Evolutionary conservation across 768 basidiomycete species (phyloP).

Genomic region (Lactifluus piperatus): DNA sequence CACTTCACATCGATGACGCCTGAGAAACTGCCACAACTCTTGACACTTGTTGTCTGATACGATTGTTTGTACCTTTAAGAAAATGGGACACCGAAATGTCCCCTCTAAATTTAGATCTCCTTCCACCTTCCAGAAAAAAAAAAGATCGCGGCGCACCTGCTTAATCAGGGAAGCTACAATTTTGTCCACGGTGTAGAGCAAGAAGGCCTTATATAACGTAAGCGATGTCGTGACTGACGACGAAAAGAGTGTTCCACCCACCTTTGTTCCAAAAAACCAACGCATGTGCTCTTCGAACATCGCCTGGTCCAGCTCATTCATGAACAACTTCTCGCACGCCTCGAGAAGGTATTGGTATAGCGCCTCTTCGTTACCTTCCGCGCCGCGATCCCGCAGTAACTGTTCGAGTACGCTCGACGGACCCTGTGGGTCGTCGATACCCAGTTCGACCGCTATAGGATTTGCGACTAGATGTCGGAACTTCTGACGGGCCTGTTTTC

Average conservation of each 20-base stretch:
- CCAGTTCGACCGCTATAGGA: conserved; percentile 74
- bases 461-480: conserved; percentile 64
- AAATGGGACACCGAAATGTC: background rate
- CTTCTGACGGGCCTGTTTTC: conserved; percentile 55
- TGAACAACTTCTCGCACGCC: conserved; percentile 89
- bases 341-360: conserved; percentile 86
- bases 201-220: conserved; percentile 68
- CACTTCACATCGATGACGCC: conserved; percentile 48
- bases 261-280: conserved; percentile 87
- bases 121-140: no score
- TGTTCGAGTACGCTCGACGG: conserved; percentile 58
- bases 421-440: conserved; percentile 78
- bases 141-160: conserved; percentile 50
- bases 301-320: conserved; percentile 84
- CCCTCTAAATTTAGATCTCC: background rate
- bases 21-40: conserved; percentile 72
- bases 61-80: conserved; percentile 74
- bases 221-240: background rate
- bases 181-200: conserved; percentile 91
- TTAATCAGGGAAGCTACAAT: conserved; percentile 83
- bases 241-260: conserved; percentile 26
- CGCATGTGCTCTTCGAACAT: conserved; percentile 94
- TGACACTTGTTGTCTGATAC: conserved; percentile 78
- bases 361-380: conserved; percentile 45
- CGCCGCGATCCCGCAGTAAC: conserved; percentile 43